phyloP scores from a whole-genome alignment of 352 stramenopile genomes.

The Phytophthora fragariae region DNA sequence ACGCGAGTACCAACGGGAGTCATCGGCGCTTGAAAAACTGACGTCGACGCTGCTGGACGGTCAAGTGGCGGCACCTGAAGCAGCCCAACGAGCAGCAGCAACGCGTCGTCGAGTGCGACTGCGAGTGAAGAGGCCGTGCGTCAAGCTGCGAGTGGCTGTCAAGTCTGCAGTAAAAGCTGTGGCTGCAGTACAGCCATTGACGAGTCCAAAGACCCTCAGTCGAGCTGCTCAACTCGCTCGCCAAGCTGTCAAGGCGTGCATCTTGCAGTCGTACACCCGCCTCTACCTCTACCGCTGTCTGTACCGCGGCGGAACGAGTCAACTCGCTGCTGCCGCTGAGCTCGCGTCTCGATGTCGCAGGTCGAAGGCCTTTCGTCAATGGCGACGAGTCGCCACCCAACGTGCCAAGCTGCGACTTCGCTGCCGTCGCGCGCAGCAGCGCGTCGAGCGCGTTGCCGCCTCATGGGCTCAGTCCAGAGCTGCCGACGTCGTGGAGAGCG shows the following conservation, averaged over 20 bases:
- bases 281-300: slow-evolving; percentile 35
- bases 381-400: slow-evolving; percentile 24
- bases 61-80: background rate
- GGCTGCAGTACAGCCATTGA: background rate
- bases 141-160: slow-evolving; percentile 29
- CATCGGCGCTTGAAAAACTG: slow-evolving; percentile 30
- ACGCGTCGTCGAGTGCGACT: slow-evolving; percentile 17
- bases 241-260: slow-evolving; percentile 31
- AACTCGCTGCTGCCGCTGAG: slow-evolving; percentile 29
- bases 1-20: slow-evolving; percentile 33
- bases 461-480: slow-evolving; percentile 21
- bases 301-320: slow-evolving; percentile 22
- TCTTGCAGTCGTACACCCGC: slow-evolving; percentile 36
- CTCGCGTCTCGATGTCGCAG: slow-evolving; percentile 25
- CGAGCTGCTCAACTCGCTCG: slow-evolving; percentile 21
- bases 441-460: slow-evolving; percentile 3
- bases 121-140: background rate
- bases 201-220: slow-evolving; percentile 21
- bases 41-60: slow-evolving; percentile 24
- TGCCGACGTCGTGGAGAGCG: slow-evolving; percentile 27
- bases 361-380: slow-evolving; percentile 23
- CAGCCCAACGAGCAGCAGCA: background rate
- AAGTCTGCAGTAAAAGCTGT: background rate
- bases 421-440: slow-evolving; percentile 21
- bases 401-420: slow-evolving; percentile 23